Base-by-base conservation (phyloP, 2,329 filamentous ascomycete species). In the Fusarium siculi region DNA sequence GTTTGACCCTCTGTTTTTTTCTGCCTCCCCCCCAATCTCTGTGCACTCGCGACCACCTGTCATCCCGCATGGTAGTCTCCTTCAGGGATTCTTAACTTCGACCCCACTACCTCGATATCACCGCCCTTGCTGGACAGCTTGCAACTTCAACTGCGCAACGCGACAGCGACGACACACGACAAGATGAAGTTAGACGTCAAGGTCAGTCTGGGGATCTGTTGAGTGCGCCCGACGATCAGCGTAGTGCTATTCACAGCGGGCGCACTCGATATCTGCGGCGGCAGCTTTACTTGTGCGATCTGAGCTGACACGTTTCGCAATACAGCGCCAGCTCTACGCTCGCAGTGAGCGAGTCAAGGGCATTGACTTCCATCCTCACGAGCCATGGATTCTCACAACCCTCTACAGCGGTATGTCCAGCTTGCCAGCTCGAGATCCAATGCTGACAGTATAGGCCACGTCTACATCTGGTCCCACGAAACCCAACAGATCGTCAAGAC, bases 401-500 rank as follows among this genome's bases (percentile, higher is more conserved):
- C 87, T 99, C 74, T 99, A 99, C 85, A 97, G 94, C 87, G 95
- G 93, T 95, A 91, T 82, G 88, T 70, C 34, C 14, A 23, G 9
- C 25, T 28, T 18, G 58, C 55, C 30, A 12, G n/a, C 36, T 37
- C 21, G 30, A 39, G 21, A 54, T 53, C 39, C n/a, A 36, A 19
- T 46, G 59, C 68, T 77, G 56, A 69, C 58, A 55, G 28, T 55
- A 55, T 70, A 95, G 94, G 96, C 83, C 96, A 98, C 87, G 96
- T 97, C 82, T 97, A 98, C 87, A 98, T 99, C 82, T 98, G 96
- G 95, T 98, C 96, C 39, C 97, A 97, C 84, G 96, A 97, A 85
- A 97, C 95, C 57, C 95, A 97, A 83, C 93, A 95, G 73, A 95
- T 98, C 73, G 94, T 99, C 85, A 98, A 98, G 88, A 98, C 96